Evolutionary conservation across 2,329 filamentous ascomycete genomes (phyloP).

Genomic region (Trichoderma guizhouense): DNA sequence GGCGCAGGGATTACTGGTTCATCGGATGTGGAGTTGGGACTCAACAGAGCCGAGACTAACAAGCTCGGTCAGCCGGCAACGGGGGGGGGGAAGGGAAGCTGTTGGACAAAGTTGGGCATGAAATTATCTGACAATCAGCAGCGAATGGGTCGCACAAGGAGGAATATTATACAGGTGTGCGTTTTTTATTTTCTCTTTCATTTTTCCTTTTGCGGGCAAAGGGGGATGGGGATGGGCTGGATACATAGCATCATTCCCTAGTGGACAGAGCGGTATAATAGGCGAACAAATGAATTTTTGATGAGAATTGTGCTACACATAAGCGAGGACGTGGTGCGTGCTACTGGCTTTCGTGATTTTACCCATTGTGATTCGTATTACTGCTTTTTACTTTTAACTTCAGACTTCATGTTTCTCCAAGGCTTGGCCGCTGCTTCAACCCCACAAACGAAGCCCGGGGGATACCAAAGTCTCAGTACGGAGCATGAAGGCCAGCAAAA

Average conservation of each 20-base stretch:
- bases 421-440: background rate
- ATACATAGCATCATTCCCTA: background rate
- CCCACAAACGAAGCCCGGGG: background rate
- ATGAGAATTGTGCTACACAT: background rate
- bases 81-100: background rate
- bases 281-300: background rate
- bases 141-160: conserved; percentile 3
- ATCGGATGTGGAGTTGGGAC: conserved; percentile 15
- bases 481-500: background rate
- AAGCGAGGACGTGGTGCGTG: background rate
- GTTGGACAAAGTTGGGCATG: background rate
- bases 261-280: background rate
- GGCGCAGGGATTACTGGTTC: conserved; percentile 9
- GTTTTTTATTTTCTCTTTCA: background rate
- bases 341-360: background rate
- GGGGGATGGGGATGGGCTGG: background rate
- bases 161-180: background rate
- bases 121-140: conserved; percentile 9
- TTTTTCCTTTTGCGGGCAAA: conserved; percentile 7
- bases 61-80: conserved; percentile 13
- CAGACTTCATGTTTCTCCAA: background rate
- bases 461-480: background rate
- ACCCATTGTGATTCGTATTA: background rate
- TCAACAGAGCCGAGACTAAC: conserved; percentile 8
- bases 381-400: background rate